Conservation (phyloP, 352 stramenopile species). For the Phytophthora pisi region DNA sequence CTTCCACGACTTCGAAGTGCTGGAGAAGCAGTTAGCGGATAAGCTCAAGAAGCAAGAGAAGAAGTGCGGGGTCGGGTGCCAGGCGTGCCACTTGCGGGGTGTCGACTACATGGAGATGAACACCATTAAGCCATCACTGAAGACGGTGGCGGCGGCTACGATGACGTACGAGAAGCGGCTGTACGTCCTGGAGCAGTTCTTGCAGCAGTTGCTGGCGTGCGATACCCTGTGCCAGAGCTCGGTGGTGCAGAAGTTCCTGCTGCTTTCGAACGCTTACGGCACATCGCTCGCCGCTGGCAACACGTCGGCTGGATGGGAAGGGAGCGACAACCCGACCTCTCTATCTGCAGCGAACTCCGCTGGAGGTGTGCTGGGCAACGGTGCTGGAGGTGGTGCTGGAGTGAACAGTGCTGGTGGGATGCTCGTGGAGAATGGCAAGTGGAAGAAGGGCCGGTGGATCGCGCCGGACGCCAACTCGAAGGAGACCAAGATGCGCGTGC, state of each 20-base stretch:
- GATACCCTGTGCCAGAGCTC: slow-evolving; percentile 81
- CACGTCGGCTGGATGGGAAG: slow-evolving; percentile 24
- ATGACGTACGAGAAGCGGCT: slow-evolving; percentile 71
- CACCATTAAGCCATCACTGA: slow-evolving; percentile 53
- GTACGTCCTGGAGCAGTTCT: slow-evolving; percentile 66
- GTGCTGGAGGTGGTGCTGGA: slow-evolving; percentile 12
- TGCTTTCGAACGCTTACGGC: slow-evolving; percentile 43
- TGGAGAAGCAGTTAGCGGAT: slow-evolving; percentile 70
- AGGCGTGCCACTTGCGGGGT: slow-evolving; percentile 63
- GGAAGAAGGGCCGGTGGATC: slow-evolving; percentile 59
- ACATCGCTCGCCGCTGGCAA: slow-evolving; percentile 14
- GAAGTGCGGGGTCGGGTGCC: slow-evolving; percentile 49
- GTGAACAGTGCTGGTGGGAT: slow-evolving; percentile 24
- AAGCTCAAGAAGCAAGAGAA: slow-evolving; percentile 80
- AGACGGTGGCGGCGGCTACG: slow-evolving; percentile 38
- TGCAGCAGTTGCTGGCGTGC: slow-evolving; percentile 73
- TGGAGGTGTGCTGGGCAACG: slow-evolving; percentile 15
- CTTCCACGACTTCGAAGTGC: slow-evolving; percentile 70
- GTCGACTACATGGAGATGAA: slow-evolving; percentile 75
- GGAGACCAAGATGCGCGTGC: slow-evolving; percentile 79
- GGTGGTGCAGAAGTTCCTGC: slow-evolving; percentile 75
- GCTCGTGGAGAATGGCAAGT: slow-evolving; percentile 78
- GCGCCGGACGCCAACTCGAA: slow-evolving; percentile 72
- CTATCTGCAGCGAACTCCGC: slow-evolving; percentile 15
- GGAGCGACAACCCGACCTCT: slow-evolving; percentile 19